A percentile compares a stretch with the other conserved stretches of the same genome.
These are phyloP conservation scores for Xylaria digitata DNA, from an alignment of 2,329 filamentous ascomycete species.

Conservation along the genomic window DNA sequence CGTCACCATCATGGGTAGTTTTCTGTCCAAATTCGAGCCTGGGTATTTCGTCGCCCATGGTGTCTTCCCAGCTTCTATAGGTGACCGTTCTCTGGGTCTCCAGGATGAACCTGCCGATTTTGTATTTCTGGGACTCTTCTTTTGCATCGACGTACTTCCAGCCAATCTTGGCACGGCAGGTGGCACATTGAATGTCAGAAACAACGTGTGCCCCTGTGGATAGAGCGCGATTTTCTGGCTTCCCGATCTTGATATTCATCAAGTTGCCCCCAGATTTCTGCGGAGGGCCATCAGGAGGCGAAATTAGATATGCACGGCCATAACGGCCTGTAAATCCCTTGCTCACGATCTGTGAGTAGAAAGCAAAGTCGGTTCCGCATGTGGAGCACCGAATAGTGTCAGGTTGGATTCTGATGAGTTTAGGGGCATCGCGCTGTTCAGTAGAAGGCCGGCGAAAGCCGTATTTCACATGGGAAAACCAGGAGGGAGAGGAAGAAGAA, in stretches of 20 bases:
- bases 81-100: conserved; percentile 69
- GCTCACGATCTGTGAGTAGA: conserved; percentile 69
- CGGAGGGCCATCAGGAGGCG: conserved; percentile 49
- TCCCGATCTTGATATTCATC: conserved; percentile 67
- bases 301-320: conserved; percentile 71
- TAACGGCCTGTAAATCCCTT: conserved; percentile 75
- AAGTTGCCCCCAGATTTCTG: conserved; percentile 49
- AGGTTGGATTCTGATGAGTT: conserved; percentile 59
- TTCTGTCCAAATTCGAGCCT: conserved; percentile 41
- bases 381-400: conserved; percentile 68
- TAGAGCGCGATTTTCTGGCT: conserved; percentile 66
- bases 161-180: conserved; percentile 68
- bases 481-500: conserved; percentile 44
- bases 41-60: conserved; percentile 41
- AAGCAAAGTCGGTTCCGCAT: conserved; percentile 71
- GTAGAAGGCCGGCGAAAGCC: conserved; percentile 30
- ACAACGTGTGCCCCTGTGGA: conserved; percentile 73
- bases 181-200: conserved; percentile 69
- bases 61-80: conserved; percentile 66
- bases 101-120: conserved; percentile 75
- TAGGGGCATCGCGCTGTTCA: conserved; percentile 36
- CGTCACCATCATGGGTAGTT: conserved; percentile 28
- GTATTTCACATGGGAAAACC: conserved; percentile 42
- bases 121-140: conserved; percentile 71
- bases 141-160: conserved; percentile 77